These are phyloP conservation scores for Populus deltoides DNA, from an alignment of 345 rosid genomes.

Conservation along the genomic window DNA sequence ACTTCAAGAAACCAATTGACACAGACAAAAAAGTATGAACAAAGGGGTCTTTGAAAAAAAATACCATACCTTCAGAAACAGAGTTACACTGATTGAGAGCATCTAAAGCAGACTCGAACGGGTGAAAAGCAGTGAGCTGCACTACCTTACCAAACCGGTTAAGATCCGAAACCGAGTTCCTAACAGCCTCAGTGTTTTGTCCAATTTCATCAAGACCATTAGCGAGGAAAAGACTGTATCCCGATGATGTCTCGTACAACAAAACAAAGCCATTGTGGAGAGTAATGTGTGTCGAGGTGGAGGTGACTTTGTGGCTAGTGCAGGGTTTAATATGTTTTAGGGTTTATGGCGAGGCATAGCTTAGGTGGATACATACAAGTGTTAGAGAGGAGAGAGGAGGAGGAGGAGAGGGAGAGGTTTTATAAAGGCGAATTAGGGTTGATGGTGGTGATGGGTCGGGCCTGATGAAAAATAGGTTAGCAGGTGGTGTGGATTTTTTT, in stretches of 20 bases:
- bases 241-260: constrained; percentile 70
- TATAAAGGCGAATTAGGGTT: neutral
- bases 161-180: constrained; percentile 62
- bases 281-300: neutral
- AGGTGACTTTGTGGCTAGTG: neutral
- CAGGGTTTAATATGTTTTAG: neutral
- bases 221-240: constrained; percentile 51
- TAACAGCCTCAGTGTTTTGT: constrained; percentile 77
- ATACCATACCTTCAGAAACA: constrained; percentile 62
- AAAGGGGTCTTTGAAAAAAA: neutral
- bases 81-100: constrained; percentile 80
- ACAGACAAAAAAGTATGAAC: neutral
- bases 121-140: constrained; percentile 67
- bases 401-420: too few species aligned
- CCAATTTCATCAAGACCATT: constrained; percentile 79
- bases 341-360: neutral
- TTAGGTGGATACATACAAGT: neutral
- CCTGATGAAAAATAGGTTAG: neutral
- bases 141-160: constrained; percentile 77
- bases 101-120: constrained; percentile 62
- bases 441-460: neutral
- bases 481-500: neutral
- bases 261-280: constrained; percentile 48
- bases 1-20: neutral
- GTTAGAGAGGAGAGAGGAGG: neutral